These are phyloP conservation scores for Adansonia grandidieri DNA, from an alignment of 441 rosid species.

Conservation along the genomic window DNA sequence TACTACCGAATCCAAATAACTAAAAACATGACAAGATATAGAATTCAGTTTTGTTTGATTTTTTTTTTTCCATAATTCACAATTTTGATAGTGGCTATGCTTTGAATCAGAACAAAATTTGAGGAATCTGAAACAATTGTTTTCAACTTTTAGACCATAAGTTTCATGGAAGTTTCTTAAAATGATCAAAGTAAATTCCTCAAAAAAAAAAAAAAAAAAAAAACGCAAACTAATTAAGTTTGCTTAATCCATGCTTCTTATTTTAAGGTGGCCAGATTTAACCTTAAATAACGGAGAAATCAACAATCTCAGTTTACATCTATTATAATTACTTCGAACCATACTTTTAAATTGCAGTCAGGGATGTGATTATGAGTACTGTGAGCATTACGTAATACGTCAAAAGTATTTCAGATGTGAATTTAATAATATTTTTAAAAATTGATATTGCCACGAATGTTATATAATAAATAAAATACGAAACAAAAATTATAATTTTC, in stretches of 20 bases:
- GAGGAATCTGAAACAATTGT: constrained; percentile 4
- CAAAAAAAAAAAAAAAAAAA: background rate
- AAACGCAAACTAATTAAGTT: constrained; percentile 2
- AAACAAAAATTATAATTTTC: too few relatives aligned
- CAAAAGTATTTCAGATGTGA: too few relatives aligned
- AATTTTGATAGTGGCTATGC: constrained; percentile 23
- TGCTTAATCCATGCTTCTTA: too few relatives aligned
- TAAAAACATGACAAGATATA: constrained; percentile 13
- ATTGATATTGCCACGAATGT: too few relatives aligned
- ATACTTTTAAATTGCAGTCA: too few relatives aligned
- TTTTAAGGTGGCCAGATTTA: too few relatives aligned
- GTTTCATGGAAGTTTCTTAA: constrained; percentile 14
- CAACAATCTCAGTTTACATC: background rate
- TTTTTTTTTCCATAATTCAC: background rate
- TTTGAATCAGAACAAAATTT: constrained; percentile 19
- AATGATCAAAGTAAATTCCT: constrained; percentile 22
- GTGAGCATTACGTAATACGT: too few relatives aligned
- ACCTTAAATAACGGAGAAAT: too few relatives aligned
- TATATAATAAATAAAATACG: too few relatives aligned
- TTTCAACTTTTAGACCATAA: constrained; percentile 24
- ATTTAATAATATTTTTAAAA: too few relatives aligned
- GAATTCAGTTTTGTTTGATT: constrained; percentile 32
- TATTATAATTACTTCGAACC: background rate
- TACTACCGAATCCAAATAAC: too few relatives aligned
- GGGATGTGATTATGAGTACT: too few relatives aligned